A percentile compares a stretch with the other conserved stretches of the same genome.
phyloP scores from a whole-genome alignment of 129 eudicot species.

The Helichrysum umbraculigerum region DNA sequence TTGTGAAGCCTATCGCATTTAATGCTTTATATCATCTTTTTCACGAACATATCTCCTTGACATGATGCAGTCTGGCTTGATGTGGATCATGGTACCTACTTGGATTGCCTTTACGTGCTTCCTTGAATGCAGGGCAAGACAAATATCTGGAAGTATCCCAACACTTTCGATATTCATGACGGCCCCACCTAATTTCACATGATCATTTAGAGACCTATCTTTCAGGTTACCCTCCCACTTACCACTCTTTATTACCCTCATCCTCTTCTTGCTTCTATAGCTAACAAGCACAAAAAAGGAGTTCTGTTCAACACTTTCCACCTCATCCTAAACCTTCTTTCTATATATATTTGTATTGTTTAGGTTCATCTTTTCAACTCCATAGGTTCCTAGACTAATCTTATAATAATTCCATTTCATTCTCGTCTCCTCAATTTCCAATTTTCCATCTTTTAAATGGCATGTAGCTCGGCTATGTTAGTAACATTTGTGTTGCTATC shows the following conservation, averaged over 20 bases:
- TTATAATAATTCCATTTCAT: background rate
- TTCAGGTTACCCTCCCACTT: constrained; percentile 40
- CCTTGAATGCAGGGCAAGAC: constrained; percentile 22
- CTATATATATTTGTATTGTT: constrained; percentile 8
- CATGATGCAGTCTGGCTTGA: constrained; percentile 24
- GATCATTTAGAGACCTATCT: constrained; percentile 33
- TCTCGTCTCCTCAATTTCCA: background rate
- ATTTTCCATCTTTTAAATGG: constrained; percentile 1
- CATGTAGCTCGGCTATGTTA: constrained; percentile 3
- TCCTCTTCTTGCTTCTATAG: constrained; percentile 50
- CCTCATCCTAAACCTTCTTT: constrained; percentile 26
- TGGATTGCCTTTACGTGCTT: constrained; percentile 30
- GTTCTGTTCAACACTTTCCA: constrained; percentile 29
- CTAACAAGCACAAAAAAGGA: constrained; percentile 23
- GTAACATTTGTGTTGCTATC: constrained; percentile 30
- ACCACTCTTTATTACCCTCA: constrained; percentile 63
- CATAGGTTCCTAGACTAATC: constrained; percentile 11
- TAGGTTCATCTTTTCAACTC: background rate
- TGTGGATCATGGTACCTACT: constrained; percentile 16
- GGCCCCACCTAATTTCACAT: constrained; percentile 59
- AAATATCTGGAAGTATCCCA: constrained; percentile 28
- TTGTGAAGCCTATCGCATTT: constrained; percentile 1
- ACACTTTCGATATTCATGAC: constrained; percentile 42
- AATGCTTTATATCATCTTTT: constrained; percentile 29
- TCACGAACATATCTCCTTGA: constrained; percentile 27